A percentile compares a stretch with the other conserved stretches of the same genome.
phyloP scores from a whole-genome alignment of 2,329 filamentous ascomycete species.

The Epichloe festucae region DNA sequence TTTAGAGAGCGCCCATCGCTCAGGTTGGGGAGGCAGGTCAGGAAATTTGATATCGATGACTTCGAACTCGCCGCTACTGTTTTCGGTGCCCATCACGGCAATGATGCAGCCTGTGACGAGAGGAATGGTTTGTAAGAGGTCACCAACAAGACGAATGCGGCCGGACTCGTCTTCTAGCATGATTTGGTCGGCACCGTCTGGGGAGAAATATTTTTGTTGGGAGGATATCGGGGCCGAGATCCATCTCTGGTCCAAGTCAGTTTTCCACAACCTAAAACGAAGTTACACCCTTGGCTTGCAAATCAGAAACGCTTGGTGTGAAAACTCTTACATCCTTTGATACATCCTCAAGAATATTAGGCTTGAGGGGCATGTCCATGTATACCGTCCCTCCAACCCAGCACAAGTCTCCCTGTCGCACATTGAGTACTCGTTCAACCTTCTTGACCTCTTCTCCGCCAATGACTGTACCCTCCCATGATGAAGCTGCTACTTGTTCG shows the following conservation, averaged over 20 bases:
- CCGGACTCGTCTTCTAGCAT: conserved; percentile 96
- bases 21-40: conserved; percentile 70
- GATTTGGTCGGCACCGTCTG: conserved; percentile 48
- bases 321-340: conserved; percentile 61
- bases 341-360: conserved; percentile 89
- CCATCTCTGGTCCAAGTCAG: conserved; percentile 51
- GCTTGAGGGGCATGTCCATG: conserved; percentile 94
- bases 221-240: conserved; percentile 68
- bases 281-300: too few species aligned
- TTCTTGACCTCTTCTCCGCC: conserved; percentile 60
- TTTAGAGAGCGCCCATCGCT: conserved; percentile 61
- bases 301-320: too few species aligned
- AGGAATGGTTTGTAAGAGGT: conserved; percentile 50
- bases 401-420: conserved; percentile 87
- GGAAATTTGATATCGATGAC: conserved; percentile 82
- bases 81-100: conserved; percentile 90
- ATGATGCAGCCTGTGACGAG: conserved; percentile 90
- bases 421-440: conserved; percentile 85
- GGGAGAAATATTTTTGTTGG: conserved; percentile 61
- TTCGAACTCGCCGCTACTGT: conserved; percentile 81
- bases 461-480: conserved; percentile 69
- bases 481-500: conserved; percentile 56
- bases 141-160: conserved; percentile 66
- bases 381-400: conserved; percentile 94
- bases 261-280: too few species aligned